These are phyloP conservation scores for Lepidopterella palustris DNA, from an alignment of 495 filamentous ascomycete species.

Conservation along the genomic window DNA sequence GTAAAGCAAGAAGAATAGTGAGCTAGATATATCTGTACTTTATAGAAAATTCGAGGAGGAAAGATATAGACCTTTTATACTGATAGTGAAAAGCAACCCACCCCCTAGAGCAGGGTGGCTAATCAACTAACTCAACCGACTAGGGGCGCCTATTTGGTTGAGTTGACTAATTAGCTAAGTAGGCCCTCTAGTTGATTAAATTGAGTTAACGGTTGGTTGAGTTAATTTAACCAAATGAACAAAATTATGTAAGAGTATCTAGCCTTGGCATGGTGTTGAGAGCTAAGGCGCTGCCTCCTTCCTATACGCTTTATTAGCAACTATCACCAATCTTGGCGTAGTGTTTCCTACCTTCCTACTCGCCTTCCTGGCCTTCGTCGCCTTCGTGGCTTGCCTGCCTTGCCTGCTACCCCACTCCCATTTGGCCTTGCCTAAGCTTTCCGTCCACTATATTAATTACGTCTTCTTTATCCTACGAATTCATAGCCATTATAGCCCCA, in stretches of 20 bases:
- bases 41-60: no score
- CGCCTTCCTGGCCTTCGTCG: background rate
- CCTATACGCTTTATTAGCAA: no score
- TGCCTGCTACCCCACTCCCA: no score
- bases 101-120: background rate
- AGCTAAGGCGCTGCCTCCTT: no score
- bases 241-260: no score
- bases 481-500: background rate
- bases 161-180: background rate
- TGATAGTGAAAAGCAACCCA: no score
- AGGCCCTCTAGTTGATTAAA: background rate
- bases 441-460: background rate
- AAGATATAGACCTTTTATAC: no score
- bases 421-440: background rate
- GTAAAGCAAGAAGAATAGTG: no score
- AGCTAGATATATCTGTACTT: no score
- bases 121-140: background rate
- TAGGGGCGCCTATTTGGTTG: background rate
- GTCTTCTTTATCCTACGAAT: no score
- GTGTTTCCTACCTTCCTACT: no score
- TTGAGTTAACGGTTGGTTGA: background rate
- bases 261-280: no score
- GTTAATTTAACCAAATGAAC: background rate
- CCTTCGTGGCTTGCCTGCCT: background rate
- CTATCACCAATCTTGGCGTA: background rate